These are phyloP conservation scores for Aegilops bicornis DNA, from an alignment of 176 grass and related monocot genomes.

Conservation along the genomic window DNA sequence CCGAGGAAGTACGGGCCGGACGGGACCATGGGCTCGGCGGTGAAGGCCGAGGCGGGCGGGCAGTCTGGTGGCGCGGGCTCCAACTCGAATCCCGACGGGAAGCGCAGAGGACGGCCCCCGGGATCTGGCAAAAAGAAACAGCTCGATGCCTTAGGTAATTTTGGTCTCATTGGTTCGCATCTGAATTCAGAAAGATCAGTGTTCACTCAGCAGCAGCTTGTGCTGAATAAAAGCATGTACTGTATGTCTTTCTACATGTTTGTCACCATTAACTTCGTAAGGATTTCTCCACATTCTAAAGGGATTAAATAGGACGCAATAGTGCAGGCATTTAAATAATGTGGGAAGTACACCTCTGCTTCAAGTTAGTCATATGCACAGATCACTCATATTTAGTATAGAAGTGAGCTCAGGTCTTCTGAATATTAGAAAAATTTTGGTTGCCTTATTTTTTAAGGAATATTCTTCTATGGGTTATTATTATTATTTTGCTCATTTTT, in stretches of 20 bases:
- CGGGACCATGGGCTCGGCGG: conserved; percentile 51
- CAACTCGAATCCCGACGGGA: conserved; percentile 61
- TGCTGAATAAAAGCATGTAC: neutral
- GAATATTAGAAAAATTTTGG: conserved; percentile 7
- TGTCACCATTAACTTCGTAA: neutral
- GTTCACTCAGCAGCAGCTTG: neutral
- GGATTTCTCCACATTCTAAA: neutral
- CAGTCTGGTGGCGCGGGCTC: conserved; percentile 47
- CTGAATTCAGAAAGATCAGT: neutral
- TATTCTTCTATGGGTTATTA: neutral
- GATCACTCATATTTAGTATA: neutral
- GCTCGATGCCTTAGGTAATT: conserved; percentile 87
- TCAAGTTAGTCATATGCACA: neutral
- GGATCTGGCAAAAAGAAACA: conserved; percentile 93
- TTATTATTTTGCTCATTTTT: neutral
- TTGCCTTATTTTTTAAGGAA: neutral
- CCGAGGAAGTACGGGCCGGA: conserved; percentile 93
- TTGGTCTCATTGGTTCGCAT: conserved; percentile 18
- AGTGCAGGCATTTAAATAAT: conserved; percentile 37
- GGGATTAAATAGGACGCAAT: neutral
- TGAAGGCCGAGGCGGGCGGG: conserved; percentile 28
- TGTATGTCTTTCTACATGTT: neutral
- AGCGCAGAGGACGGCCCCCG: conserved; percentile 64
- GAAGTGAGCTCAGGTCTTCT: conserved; percentile 25
- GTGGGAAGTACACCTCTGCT: conserved; percentile 11